Conservation (phyloP, 495 filamentous ascomycete species). For the Pseudevernia furfuracea region DNA sequence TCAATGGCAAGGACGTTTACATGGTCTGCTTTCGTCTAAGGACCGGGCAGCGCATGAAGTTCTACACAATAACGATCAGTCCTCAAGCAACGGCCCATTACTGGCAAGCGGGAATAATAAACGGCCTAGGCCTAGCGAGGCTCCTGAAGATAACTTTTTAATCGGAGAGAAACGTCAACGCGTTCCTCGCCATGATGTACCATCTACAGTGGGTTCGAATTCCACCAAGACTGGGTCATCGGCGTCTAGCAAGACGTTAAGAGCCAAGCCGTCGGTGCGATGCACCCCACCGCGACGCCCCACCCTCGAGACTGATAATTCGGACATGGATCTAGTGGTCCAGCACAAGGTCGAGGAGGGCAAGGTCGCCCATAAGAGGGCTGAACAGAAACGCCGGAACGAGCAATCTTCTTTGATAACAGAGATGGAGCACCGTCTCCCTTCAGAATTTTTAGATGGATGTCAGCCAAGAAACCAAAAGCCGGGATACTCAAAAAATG, state of each 20-base stretch:
- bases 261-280: neutral
- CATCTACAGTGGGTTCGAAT: neutral
- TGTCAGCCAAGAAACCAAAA: neutral
- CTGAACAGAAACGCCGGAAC: neutral
- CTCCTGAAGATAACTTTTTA: neutral
- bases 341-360: neutral
- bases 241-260: neutral
- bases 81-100: neutral
- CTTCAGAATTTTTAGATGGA: neutral
- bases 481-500: neutral
- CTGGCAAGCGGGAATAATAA: neutral
- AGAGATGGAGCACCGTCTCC: neutral
- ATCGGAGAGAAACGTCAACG: neutral
- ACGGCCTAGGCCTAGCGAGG: neutral
- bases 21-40: neutral
- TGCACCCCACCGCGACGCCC: neutral
- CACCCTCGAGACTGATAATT: neutral
- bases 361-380: neutral
- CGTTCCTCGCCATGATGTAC: neutral
- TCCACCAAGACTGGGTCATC: neutral
- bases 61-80: neutral
- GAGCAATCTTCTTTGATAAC: neutral
- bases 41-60: neutral
- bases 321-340: neutral
- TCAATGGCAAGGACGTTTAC: neutral